These are phyloP conservation scores for Rhizophora mangle DNA, from an alignment of 345 rosid genomes.

Conservation along the genomic window DNA sequence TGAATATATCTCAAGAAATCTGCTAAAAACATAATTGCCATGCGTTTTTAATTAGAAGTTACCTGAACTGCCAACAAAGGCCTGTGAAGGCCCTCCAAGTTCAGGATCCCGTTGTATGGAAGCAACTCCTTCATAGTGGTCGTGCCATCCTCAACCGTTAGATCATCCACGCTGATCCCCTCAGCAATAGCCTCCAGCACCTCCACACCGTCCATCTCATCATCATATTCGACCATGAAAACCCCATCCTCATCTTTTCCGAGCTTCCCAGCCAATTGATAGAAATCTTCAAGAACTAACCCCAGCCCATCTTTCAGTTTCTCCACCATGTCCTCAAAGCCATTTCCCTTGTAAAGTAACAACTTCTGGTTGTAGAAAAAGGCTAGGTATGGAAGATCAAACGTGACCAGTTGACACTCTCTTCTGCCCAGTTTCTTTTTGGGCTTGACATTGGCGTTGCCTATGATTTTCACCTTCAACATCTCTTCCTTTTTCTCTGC, in stretches of 20 bases:
- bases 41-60: not conserved
- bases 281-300: constrained; percentile 65
- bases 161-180: constrained; percentile 57
- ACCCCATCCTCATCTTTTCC: constrained; percentile 83
- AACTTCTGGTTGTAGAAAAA: constrained; percentile 92
- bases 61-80: constrained; percentile 83
- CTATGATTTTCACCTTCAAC: constrained; percentile 38
- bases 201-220: constrained; percentile 76
- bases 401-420: constrained; percentile 69
- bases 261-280: constrained; percentile 78
- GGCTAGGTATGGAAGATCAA: constrained; percentile 86
- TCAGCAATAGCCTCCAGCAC: constrained; percentile 55
- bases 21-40: too few relatives aligned
- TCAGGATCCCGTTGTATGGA: constrained; percentile 62
- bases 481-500: constrained; percentile 10
- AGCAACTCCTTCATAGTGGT: constrained; percentile 56
- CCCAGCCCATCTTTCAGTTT: constrained; percentile 70
- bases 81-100: constrained; percentile 68
- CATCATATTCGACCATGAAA: constrained; percentile 70
- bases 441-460: constrained; percentile 64
- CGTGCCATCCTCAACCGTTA: constrained; percentile 61
- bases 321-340: constrained; percentile 48
- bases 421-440: constrained; percentile 50
- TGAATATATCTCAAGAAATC: too few relatives aligned
- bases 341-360: constrained; percentile 50